Evolutionary conservation across 2,329 filamentous ascomycete genomes (phyloP).

Genomic region (Bipolaris gigantea): DNA sequence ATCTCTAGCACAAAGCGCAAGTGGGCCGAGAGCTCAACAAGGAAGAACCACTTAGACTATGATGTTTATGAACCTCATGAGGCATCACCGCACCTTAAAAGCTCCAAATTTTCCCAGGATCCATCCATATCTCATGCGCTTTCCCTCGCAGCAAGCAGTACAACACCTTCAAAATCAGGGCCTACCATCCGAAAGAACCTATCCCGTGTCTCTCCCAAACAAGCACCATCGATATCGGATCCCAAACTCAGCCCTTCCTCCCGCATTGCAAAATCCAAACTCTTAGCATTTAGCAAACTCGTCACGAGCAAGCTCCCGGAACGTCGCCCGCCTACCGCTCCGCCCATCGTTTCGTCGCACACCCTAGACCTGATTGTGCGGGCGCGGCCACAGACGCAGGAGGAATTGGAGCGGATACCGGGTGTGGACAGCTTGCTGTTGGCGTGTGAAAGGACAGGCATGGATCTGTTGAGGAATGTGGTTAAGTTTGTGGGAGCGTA

Average conservation of each 20-base stretch:
- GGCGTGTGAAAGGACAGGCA: conserved; percentile 24
- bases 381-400: conserved; percentile 21
- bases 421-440: conserved; percentile 26
- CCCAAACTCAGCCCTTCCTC: not conserved
- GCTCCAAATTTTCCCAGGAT: not conserved
- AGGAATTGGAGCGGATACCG: conserved; percentile 30
- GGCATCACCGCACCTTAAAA: not conserved
- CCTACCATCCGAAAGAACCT: not conserved
- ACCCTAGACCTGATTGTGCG: conserved; percentile 29
- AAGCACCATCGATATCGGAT: not conserved
- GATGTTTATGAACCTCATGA: not conserved
- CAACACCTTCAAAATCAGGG: not conserved
- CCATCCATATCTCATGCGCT: conserved; percentile 1
- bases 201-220: not conserved
- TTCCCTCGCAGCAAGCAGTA: not conserved
- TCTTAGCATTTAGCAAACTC: conserved; percentile 34
- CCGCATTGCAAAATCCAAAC: conserved; percentile 25
- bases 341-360: conserved; percentile 22
- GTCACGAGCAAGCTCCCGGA: conserved; percentile 22
- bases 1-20: conserved; percentile 32
- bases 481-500: conserved; percentile 23
- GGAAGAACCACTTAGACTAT: not conserved
- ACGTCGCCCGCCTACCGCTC: not conserved
- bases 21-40: conserved; percentile 20
- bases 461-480: conserved; percentile 33